Percentiles rank a stretch among this genome's conserved stretches.
These are phyloP conservation scores for Trichoderma parareesei DNA, from an alignment of 495 filamentous ascomycete genomes.

Conservation along the genomic window DNA sequence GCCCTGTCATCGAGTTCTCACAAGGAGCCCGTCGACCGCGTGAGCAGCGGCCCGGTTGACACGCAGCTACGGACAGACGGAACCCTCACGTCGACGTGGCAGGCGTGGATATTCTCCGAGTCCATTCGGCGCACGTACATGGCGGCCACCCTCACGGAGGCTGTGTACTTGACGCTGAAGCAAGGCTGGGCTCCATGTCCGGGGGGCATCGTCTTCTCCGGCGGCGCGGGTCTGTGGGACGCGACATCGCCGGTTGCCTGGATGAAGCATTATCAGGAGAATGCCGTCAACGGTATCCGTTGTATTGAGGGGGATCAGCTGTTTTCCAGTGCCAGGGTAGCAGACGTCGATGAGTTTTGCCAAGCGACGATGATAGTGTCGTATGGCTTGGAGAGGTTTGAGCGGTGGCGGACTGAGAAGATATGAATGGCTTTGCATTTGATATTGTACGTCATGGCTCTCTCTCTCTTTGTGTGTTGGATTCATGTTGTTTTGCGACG, in stretches of 20 bases:
- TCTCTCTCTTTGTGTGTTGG: neutral
- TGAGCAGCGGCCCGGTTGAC: constrained; percentile 23
- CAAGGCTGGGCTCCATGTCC: constrained; percentile 25
- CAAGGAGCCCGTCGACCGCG: neutral
- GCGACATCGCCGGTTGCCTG: constrained; percentile 23
- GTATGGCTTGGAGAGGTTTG: constrained; percentile 19
- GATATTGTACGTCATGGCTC: neutral
- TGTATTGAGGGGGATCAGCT: constrained; percentile 16
- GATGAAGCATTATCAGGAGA: constrained; percentile 17
- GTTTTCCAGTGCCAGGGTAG: constrained; percentile 15
- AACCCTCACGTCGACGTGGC: constrained; percentile 24
- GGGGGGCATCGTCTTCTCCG: constrained; percentile 24
- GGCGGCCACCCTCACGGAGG: constrained; percentile 18
- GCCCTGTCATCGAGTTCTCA: constrained; percentile 13
- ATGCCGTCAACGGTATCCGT: constrained; percentile 16
- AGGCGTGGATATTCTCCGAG: constrained; percentile 31
- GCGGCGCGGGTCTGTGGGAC: constrained; percentile 28
- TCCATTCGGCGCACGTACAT: constrained; percentile 27
- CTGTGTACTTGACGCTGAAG: constrained; percentile 26
- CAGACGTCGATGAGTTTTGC: constrained; percentile 24
- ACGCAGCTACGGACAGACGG: constrained; percentile 20
- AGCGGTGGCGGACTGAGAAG: constrained; percentile 19
- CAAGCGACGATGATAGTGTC: constrained; percentile 17
- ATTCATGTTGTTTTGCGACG: too few relatives aligned
- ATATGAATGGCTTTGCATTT: neutral